A percentile compares a stretch with the other conserved stretches of the same genome.
Evolutionary conservation across 441 rosid genomes (phyloP).

Genomic region (Melastoma candidum): DNA sequence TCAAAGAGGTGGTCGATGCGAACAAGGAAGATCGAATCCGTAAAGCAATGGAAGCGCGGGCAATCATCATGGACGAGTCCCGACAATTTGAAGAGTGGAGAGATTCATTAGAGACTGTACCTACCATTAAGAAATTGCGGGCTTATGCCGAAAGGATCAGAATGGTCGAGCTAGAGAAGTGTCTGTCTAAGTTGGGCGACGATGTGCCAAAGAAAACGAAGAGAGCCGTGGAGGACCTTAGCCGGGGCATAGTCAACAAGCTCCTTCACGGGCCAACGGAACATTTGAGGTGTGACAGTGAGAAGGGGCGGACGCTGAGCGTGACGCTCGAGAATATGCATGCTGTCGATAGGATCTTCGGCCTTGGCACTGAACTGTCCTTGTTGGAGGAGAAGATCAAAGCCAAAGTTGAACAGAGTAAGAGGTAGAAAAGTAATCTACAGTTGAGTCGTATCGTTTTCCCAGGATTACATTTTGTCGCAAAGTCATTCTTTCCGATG

Average conservation of each 20-base stretch:
- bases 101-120: constrained; percentile 88
- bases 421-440: constrained; percentile 26
- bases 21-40: constrained; percentile 82
- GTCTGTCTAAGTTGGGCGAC: constrained; percentile 69
- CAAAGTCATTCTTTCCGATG: no score
- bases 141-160: constrained; percentile 76
- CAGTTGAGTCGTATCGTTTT: constrained; percentile 3
- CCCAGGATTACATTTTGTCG: background rate
- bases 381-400: constrained; percentile 73
- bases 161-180: constrained; percentile 62
- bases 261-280: constrained; percentile 96
- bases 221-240: constrained; percentile 75
- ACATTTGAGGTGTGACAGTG: constrained; percentile 82
- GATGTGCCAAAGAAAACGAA: constrained; percentile 70
- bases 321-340: constrained; percentile 95
- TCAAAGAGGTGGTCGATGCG: constrained; percentile 94
- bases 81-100: constrained; percentile 89
- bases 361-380: constrained; percentile 67
- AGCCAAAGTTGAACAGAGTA: constrained; percentile 53
- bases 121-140: constrained; percentile 86
- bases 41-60: constrained; percentile 91
- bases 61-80: constrained; percentile 66
- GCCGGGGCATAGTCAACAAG: constrained; percentile 77
- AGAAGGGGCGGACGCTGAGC: constrained; percentile 51
- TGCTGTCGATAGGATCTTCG: constrained; percentile 87